Evolutionary conservation across 148 eudicot species (phyloP), one percentile per base, ranked within the genome.

Genomic region (Vaccinium corymbosum): DNA sequence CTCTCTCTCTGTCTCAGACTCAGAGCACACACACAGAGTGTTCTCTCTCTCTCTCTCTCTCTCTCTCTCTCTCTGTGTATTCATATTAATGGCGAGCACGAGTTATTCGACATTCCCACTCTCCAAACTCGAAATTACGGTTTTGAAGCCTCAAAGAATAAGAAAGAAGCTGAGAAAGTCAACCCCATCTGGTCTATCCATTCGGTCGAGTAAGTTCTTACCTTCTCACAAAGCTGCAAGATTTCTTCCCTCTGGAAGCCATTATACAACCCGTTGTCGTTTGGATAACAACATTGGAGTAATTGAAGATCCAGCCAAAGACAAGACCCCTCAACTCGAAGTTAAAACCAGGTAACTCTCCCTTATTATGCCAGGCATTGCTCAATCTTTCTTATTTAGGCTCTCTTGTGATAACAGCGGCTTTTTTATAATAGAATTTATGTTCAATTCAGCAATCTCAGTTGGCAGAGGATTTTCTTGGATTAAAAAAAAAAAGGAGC

Each of bases 321-420:
- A 49, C 68, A 73, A 11, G 14, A 62, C 7, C 12, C 83, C 83
- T 50, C 74, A 57, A 27, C 17, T 80, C 61, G 80, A 86, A 80
- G 86, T 86, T 46, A 27, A 86, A 81, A 86, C 79, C 42, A 32
- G 88, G 88, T 86, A 59, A 53, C 10, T 1, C 55, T 25, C 38
- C 85, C 55, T 25, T 20, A 0, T 62, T 52, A 1, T 9, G 55
- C 55, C 2, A 52, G 55, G n/a, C 77, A 73, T 16, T 13, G 57
- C 79, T 76, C 79, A 50, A 14, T 49, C 57, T 20, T 32, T 42
- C 17, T 38, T 19, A n/a, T 12, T 49, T 12, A 11, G 79, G 79
- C 32, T n/a, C 1, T 76, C 11, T 12, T 76, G 50, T 57, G 53
- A n/a, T 4, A 19, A 22, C 4, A 17, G 19, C 12, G 35, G 75